phyloP scores from a whole-genome alignment of 129 eudicot species.

The Deinandra increscens region DNA sequence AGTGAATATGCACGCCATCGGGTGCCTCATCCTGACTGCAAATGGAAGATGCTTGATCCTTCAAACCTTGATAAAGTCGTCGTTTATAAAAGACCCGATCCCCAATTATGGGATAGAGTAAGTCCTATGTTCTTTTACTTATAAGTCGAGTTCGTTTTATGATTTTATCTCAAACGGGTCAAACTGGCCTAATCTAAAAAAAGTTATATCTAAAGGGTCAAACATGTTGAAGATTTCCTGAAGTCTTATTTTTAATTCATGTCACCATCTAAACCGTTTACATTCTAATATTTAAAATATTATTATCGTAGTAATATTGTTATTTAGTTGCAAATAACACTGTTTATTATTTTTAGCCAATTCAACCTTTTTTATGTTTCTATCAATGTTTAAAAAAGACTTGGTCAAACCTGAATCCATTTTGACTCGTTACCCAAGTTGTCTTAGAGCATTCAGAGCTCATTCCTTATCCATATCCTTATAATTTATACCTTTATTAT shows the following conservation, averaged over 20 bases:
- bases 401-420: not conserved
- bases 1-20: conserved; percentile 60
- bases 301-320: too few relatives aligned
- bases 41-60: conserved; percentile 79
- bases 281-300: too few relatives aligned
- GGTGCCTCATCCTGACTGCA: conserved; percentile 74
- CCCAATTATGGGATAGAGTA: conserved; percentile 88
- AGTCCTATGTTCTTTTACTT: conserved; percentile 16
- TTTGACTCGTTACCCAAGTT: not conserved
- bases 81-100: conserved; percentile 75
- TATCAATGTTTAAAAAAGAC: too few relatives aligned
- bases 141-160: not conserved
- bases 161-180: not conserved
- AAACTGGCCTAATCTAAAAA: not conserved
- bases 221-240: not conserved
- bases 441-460: too few relatives aligned
- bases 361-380: not conserved
- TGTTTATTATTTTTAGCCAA: too few relatives aligned
- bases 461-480: too few relatives aligned
- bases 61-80: conserved; percentile 57
- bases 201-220: not conserved
- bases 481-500: too few relatives aligned
- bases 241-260: not conserved
- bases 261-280: not conserved
- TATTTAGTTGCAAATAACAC: not conserved